Percentiles rank a stretch among this genome's conserved stretches.
Conservation (phyloP, 2,329 filamentous ascomycete genomes). For the Xylariales sp. region DNA sequence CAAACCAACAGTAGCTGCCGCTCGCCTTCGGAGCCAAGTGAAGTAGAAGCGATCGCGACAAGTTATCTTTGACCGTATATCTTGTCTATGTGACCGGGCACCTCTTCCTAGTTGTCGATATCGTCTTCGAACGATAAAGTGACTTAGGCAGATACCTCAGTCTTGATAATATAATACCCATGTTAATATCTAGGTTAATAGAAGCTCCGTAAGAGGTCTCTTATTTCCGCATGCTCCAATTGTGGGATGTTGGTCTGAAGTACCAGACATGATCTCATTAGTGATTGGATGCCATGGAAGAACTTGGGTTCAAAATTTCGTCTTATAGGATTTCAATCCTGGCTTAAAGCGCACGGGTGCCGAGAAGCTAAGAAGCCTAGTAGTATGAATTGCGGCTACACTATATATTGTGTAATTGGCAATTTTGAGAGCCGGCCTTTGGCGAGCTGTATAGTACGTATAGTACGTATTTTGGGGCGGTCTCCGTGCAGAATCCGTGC, state of each 20-base stretch:
- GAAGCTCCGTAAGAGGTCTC: not conserved
- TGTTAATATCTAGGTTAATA: not conserved
- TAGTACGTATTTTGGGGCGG: not conserved
- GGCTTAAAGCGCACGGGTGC: not conserved
- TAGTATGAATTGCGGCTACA: not conserved
- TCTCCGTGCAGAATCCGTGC: not conserved
- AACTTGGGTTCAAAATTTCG: not conserved
- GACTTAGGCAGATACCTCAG: not conserved
- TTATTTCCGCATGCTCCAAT: not conserved
- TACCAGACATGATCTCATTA: not conserved
- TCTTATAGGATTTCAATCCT: not conserved
- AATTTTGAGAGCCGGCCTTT: not conserved
- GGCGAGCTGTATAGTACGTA: not conserved
- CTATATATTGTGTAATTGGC: not conserved
- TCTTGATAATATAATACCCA: not conserved
- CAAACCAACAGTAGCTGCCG: not conserved
- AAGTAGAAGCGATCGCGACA: not conserved
- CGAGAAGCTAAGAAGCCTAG: not conserved
- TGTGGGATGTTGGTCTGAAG: not conserved
- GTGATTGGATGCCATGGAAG: not conserved
- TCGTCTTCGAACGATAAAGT: not conserved
- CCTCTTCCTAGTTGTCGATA: not conserved
- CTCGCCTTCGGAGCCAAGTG: not conserved
- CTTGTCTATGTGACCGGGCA: not conserved
- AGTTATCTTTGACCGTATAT: not conserved